These are phyloP conservation scores for Leccinum pachyderme DNA, from an alignment of 1,284 basidiomycete species.

Conservation along the genomic window DNA sequence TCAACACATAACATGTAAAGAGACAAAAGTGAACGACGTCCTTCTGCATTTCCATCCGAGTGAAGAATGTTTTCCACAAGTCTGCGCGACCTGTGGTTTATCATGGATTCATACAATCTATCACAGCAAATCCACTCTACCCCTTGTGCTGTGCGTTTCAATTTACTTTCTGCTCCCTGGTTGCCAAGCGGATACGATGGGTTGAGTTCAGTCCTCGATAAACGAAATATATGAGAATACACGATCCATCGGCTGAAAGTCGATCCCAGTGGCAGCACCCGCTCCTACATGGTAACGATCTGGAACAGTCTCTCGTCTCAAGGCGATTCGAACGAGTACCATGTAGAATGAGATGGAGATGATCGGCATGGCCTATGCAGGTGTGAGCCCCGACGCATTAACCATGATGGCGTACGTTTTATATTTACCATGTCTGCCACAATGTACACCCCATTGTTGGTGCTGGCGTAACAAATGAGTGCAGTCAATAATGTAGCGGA, in stretches of 20 bases:
- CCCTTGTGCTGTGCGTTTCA: background rate
- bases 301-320: background rate
- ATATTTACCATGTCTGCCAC: background rate
- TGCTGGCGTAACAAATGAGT: background rate
- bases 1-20: background rate
- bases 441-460: background rate
- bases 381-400: background rate
- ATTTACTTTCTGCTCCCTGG: background rate
- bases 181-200: background rate
- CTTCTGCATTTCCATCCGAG: slow-evolving; percentile 36
- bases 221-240: background rate
- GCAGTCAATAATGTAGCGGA: background rate
- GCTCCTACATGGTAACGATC: background rate
- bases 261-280: background rate
- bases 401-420: background rate
- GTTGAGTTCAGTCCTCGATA: background rate
- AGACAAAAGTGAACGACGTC: background rate
- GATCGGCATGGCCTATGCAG: background rate
- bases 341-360: background rate
- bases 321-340: background rate
- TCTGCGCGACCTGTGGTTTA: slow-evolving; percentile 51
- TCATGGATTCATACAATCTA: slow-evolving; percentile 42
- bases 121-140: too few relatives aligned
- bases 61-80: slow-evolving; percentile 65
- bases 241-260: background rate